phyloP scores from a whole-genome alignment of 441 rosid species.

The Brassica hybrid region DNA sequence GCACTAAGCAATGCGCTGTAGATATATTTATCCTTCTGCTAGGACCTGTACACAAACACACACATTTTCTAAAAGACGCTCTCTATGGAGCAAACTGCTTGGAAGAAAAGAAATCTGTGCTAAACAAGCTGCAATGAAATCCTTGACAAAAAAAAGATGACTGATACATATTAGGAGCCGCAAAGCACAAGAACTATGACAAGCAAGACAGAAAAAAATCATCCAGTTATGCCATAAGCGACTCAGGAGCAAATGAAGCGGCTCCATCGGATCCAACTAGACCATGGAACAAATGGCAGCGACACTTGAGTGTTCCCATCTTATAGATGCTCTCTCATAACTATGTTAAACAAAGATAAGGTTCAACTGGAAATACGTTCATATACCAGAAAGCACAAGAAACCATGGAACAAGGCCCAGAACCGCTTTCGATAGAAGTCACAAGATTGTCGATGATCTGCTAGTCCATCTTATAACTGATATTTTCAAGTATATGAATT shows the following conservation, averaged over 20 bases:
- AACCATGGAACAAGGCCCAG: too few relatives aligned
- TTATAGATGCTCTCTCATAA: neutral
- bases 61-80: neutral
- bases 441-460: too few relatives aligned
- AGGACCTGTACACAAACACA: too few relatives aligned
- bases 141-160: neutral
- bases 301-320: neutral
- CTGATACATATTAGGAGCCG: neutral
- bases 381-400: too few relatives aligned
- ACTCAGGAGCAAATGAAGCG: neutral
- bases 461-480: too few relatives aligned
- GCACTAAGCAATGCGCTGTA: too few relatives aligned
- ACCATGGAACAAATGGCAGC: neutral
- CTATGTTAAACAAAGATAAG: neutral
- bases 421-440: too few relatives aligned
- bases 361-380: too few relatives aligned
- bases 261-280: neutral
- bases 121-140: neutral
- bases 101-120: neutral
- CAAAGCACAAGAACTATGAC: neutral
- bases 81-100: too few relatives aligned
- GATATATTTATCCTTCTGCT: too few relatives aligned
- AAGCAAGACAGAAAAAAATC: neutral
- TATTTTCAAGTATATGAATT: too few relatives aligned
- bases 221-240: neutral